Evolutionary conservation across 768 basidiomycete species (phyloP).

Genomic region (Boletus fagicola): DNA sequence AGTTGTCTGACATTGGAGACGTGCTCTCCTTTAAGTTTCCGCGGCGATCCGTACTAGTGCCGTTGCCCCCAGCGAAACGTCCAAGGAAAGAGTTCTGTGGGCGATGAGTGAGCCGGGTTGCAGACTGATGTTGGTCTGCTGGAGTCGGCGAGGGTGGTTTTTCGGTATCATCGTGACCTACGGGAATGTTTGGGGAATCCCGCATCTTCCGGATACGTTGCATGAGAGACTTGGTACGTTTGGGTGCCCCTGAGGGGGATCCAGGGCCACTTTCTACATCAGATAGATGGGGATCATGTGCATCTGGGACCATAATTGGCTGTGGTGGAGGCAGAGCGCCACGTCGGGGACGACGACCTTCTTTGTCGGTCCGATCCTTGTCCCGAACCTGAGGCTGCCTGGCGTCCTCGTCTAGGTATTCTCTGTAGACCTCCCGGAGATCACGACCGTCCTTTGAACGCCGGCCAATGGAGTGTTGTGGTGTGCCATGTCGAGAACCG

Average conservation of each 20-base stretch:
- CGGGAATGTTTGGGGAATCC: constrained; percentile 79
- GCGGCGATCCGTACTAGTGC: constrained; percentile 28
- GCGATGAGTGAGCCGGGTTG: constrained; percentile 61
- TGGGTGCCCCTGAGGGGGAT: constrained; percentile 49
- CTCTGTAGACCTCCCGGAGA: constrained; percentile 44
- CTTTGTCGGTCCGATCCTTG: constrained; percentile 37
- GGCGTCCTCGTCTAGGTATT: constrained; percentile 42
- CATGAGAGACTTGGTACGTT: constrained; percentile 81
- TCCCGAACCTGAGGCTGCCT: constrained; percentile 27
- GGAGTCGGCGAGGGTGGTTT: constrained; percentile 47
- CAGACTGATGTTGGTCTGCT: constrained; percentile 28
- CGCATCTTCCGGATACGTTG: constrained; percentile 88
- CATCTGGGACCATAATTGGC: constrained; percentile 75
- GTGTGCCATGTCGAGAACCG: constrained; percentile 33
- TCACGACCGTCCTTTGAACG: constrained; percentile 51
- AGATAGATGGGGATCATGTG: constrained; percentile 42
- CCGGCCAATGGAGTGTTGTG: constrained; percentile 36
- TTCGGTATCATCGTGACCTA: constrained; percentile 43
- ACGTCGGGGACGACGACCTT: constrained; percentile 43
- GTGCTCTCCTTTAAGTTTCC: constrained; percentile 37
- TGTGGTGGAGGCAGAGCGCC: constrained; percentile 72
- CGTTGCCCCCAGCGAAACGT: constrained; percentile 50
- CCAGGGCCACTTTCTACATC: constrained; percentile 38
- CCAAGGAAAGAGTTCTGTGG: constrained; percentile 76
- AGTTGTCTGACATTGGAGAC: constrained; percentile 31